Base-by-base conservation (phyloP, 1,284 basidiomycete species). In the Peniophora sp. region DNA sequence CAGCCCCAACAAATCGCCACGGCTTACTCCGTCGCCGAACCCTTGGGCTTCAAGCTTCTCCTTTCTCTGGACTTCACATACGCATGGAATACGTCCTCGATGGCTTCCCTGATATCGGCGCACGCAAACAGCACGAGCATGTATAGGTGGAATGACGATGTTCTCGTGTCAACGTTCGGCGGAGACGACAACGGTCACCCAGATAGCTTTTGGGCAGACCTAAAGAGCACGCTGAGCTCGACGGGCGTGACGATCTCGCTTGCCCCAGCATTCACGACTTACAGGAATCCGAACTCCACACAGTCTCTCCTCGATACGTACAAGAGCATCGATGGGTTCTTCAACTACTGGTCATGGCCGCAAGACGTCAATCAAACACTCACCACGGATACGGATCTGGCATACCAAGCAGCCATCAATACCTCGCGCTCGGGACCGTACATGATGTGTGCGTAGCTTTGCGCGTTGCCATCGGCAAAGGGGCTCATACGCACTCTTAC, bases 281-380 rank as follows among this genome's bases (percentile, higher is more conserved):
- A 60, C 49, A 54, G 64, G 34, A 64, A 66, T 37, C 64, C 63
- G 2, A 47, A 47, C 17, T 47, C 51, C 2, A 61, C 65, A 9
- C 51, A 52, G 35, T 37, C 50, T 36, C 42, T 68, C 18, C 47
- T 65, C 17, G 56, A 51, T 15, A 60, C 37, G 11, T 68, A 63
- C 50, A 52, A 65, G 8, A 61, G 60, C 20, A 62, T 68, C 22
- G 64, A 68, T 51, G 66, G 66, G 12, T 68, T 68, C 54, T 64
- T 68, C 52, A 68, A 68, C 46, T 68, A 65, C 66, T 68, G 66
- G 66, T 65, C 65, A 12, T 67, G 65, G 64, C 62, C 64, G 35
- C 56, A 55, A 37, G 65, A 67, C 49, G 58, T 61, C 24, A 52
- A 60, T n/a, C 48, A 54, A 11, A 53, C 54, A 18, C 55, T 67